phyloP scores from a whole-genome alignment of 2,329 filamentous ascomycete species.

The Trichoderma harzianum region DNA sequence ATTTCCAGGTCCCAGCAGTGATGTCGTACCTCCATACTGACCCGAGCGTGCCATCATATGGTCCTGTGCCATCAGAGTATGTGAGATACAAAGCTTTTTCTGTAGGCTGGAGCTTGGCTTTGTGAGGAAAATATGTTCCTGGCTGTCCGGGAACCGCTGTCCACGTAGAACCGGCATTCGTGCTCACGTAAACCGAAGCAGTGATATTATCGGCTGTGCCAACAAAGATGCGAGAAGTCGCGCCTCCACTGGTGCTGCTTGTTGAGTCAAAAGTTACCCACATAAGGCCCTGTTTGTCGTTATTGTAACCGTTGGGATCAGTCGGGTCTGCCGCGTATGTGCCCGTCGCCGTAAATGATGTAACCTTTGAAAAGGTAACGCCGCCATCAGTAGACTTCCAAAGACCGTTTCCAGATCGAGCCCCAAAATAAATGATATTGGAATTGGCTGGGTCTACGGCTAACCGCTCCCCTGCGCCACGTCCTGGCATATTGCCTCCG shows the following conservation, averaged over 20 bases:
- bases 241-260: background rate
- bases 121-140: constrained; percentile 11
- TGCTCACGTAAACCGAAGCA: constrained; percentile 13
- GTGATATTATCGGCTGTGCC: constrained; percentile 11
- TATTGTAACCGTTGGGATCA: constrained; percentile 3
- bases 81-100: constrained; percentile 10
- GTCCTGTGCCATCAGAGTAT: constrained; percentile 3
- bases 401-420: constrained; percentile 11
- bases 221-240: constrained; percentile 8
- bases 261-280: constrained; percentile 14
- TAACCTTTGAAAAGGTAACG: constrained; percentile 11
- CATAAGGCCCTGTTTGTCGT: constrained; percentile 2
- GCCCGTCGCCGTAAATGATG: constrained; percentile 7
- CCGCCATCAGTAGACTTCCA: constrained; percentile 9
- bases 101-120: constrained; percentile 4
- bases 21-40: constrained; percentile 7
- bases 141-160: background rate
- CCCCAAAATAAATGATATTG: constrained; percentile 6
- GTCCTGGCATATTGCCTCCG: constrained; percentile 8
- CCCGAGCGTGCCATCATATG: constrained; percentile 4
- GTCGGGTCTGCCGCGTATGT: background rate
- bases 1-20: constrained; percentile 1
- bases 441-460: constrained; percentile 10
- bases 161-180: constrained; percentile 8
- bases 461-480: background rate